These are phyloP conservation scores for Limonium bicolor DNA, from an alignment of 148 eudicot species.

Conservation along the genomic window DNA sequence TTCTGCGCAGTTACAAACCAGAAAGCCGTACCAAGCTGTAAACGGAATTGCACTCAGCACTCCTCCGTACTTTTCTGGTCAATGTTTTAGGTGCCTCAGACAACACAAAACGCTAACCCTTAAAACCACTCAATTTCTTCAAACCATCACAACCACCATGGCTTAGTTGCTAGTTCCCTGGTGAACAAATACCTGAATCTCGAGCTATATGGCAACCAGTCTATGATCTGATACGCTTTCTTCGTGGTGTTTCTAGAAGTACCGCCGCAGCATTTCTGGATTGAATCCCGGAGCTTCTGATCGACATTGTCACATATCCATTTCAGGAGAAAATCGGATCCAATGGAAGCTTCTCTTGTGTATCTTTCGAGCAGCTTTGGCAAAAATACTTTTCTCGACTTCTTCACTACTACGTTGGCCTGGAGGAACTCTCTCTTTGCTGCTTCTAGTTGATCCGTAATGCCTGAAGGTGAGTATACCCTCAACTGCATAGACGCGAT, in stretches of 20 bases:
- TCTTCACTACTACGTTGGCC: conserved; percentile 43
- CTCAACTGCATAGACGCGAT: conserved; percentile 30
- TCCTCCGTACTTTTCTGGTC: too few species aligned
- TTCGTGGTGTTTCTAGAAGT: conserved; percentile 20
- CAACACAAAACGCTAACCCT: too few species aligned
- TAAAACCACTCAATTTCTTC: too few species aligned
- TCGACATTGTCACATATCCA: conserved; percentile 54
- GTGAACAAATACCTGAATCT: conserved; percentile 62
- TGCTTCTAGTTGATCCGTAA: conserved; percentile 57
- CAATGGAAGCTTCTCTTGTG: conserved; percentile 47
- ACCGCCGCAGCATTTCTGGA: conserved; percentile 39
- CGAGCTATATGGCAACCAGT: conserved; percentile 68
- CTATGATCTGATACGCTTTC: conserved; percentile 48
- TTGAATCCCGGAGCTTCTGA: conserved; percentile 39
- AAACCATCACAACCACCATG: conserved; percentile 68
- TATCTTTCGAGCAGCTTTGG: conserved; percentile 67
- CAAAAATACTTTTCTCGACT: conserved; percentile 53
- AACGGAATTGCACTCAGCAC: too few species aligned
- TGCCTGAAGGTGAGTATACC: conserved; percentile 67
- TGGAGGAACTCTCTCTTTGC: conserved; percentile 66
- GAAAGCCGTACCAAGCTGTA: too few species aligned
- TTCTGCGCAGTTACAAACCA: too few species aligned
- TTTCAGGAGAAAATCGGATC: conserved; percentile 38
- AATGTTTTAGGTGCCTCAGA: too few species aligned
- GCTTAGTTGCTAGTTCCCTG: conserved; percentile 49